Evolutionary conservation across 176 grass and related monocot species (phyloP).

Genomic region (Eleusine indica): DNA sequence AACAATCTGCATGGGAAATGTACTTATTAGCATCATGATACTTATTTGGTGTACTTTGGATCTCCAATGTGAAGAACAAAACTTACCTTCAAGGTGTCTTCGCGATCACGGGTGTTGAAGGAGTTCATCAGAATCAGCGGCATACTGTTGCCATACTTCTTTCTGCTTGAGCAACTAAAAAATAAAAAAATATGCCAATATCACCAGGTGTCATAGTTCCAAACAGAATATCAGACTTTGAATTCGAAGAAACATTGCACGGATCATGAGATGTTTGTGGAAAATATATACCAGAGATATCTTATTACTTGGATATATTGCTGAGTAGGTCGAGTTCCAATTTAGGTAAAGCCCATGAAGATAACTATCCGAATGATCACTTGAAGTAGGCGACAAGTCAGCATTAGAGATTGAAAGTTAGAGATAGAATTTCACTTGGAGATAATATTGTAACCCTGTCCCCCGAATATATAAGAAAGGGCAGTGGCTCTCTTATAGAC

Average conservation of each 20-base stretch:
- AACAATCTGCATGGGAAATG: slow-evolving; percentile 57
- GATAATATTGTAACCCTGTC: no score
- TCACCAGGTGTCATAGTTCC: not conserved
- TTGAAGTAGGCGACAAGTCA: no score
- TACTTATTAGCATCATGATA: slow-evolving; percentile 18
- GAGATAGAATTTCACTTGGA: no score
- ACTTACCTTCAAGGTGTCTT: slow-evolving; percentile 81
- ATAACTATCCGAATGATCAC: no score
- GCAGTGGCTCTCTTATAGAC: no score
- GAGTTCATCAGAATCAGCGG: slow-evolving; percentile 98
- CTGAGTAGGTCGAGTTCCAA: no score
- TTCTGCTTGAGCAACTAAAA: slow-evolving; percentile 67
- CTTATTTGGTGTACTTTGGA: not conserved
- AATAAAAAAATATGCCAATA: not conserved
- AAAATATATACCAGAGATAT: no score
- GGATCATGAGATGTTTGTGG: not conserved
- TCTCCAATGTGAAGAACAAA: not conserved
- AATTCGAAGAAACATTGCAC: not conserved
- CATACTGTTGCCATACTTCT: slow-evolving; percentile 90
- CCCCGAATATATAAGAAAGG: no score
- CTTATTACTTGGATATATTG: no score
- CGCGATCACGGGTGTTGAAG: slow-evolving; percentile 74
- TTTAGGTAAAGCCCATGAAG: no score
- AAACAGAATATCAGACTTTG: not conserved
- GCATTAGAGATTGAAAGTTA: no score